A percentile compares a stretch with the other conserved stretches of the same genome.
Evolutionary conservation across 352 stramenopile species (phyloP).

Genomic region (Globisporangium parvum): DNA sequence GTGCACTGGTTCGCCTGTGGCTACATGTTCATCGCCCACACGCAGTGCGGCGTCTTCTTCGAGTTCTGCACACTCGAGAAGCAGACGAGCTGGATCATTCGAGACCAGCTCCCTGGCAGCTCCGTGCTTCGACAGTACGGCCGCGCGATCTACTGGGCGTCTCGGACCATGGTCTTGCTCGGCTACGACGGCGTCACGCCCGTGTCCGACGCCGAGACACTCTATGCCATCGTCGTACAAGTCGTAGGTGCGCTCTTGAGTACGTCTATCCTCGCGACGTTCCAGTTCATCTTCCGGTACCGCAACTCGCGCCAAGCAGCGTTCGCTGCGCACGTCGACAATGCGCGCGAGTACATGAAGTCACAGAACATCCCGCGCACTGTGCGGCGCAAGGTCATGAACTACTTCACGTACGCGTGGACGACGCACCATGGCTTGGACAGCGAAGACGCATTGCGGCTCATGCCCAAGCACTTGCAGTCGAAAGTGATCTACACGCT

Average conservation of each 20-base stretch:
- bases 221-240: conserved; percentile 43
- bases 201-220: conserved; percentile 42
- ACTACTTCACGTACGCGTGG: conserved; percentile 66
- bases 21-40: conserved; percentile 66
- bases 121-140: conserved; percentile 41
- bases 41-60: conserved; percentile 44
- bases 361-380: conserved; percentile 51
- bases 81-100: conserved; percentile 56
- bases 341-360: conserved; percentile 66
- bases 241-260: conserved; percentile 46
- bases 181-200: conserved; percentile 65
- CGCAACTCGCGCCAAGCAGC: conserved; percentile 41
- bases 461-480: conserved; percentile 64
- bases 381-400: conserved; percentile 42
- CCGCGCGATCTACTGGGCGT: conserved; percentile 53
- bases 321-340: conserved; percentile 58
- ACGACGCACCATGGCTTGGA: conserved; percentile 55
- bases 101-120: conserved; percentile 40
- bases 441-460: conserved; percentile 46
- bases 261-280: conserved; percentile 54
- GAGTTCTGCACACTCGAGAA: conserved; percentile 34
- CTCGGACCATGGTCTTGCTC: conserved; percentile 47
- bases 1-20: conserved; percentile 58
- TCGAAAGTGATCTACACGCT: conserved; percentile 53
- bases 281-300: conserved; percentile 70